These are phyloP conservation scores for Zymoseptoria tritici DNA, from an alignment of 2,329 filamentous ascomycete species.

Conservation along the genomic window DNA sequence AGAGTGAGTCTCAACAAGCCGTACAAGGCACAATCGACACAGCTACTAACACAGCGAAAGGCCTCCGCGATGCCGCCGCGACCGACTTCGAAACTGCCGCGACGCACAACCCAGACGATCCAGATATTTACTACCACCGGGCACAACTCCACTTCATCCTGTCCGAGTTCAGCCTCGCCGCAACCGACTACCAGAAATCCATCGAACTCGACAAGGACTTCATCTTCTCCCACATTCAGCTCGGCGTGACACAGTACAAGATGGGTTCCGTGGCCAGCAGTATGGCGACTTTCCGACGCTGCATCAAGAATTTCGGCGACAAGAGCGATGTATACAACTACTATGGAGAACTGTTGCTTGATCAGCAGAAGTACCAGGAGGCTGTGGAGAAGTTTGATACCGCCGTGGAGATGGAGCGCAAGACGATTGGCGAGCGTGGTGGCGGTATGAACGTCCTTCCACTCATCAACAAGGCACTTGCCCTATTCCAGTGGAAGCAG, in stretches of 20 bases:
- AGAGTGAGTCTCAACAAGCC: slow-evolving; percentile 49
- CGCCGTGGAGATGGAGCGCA: slow-evolving; percentile 97
- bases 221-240: slow-evolving; percentile 99
- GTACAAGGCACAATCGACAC: slow-evolving; percentile 26
- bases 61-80: slow-evolving; percentile 77
- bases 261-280: slow-evolving; percentile 96
- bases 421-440: slow-evolving; percentile 61
- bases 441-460: slow-evolving; percentile 96
- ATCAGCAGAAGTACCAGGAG: slow-evolving; percentile 92
- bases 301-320: slow-evolving; percentile 96
- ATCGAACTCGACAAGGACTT: slow-evolving; percentile 94
- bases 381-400: slow-evolving; percentile 97
- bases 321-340: slow-evolving; percentile 99
- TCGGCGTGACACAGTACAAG: slow-evolving; percentile 99
- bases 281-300: slow-evolving; percentile 95
- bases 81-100: slow-evolving; percentile 82
- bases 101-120: slow-evolving; percentile 76
- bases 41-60: slow-evolving; percentile 34
- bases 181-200: slow-evolving; percentile 98
- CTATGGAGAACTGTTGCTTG: slow-evolving; percentile 91
- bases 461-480: slow-evolving; percentile 95
- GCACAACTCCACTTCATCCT: slow-evolving; percentile 98
- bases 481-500: slow-evolving; percentile 96
- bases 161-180: slow-evolving; percentile 82
- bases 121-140: slow-evolving; percentile 98